Evolutionary conservation across 2,329 filamentous ascomycete species (phyloP).

Genomic region (Aurifilum marmelostoma): DNA sequence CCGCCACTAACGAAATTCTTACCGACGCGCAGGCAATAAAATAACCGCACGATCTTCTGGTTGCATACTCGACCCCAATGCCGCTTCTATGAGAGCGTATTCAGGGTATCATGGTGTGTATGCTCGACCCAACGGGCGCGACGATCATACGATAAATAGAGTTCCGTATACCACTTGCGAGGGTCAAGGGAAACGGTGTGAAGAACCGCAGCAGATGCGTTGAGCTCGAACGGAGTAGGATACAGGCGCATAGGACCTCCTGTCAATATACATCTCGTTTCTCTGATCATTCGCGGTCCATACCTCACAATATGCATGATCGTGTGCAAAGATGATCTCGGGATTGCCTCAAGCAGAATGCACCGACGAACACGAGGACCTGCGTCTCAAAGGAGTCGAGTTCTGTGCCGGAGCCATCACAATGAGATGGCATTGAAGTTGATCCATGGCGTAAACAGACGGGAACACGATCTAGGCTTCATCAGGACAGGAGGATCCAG

Average conservation of each 20-base stretch:
- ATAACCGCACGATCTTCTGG: background rate
- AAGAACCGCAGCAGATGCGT: background rate
- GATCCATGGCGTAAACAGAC: too few species aligned
- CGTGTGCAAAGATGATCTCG: background rate
- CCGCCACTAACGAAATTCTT: background rate
- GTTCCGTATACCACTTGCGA: background rate
- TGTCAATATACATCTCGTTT: constrained; percentile 10
- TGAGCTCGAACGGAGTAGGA: background rate
- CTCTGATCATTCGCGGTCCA: background rate
- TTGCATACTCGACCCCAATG: background rate
- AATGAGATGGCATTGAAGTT: too few species aligned
- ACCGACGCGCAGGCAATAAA: constrained; percentile 11
- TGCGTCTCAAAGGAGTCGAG: background rate
- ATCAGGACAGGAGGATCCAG: too few species aligned
- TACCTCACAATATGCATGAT: background rate
- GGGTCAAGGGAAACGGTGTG: background rate
- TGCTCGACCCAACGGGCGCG: background rate
- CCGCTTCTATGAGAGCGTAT: background rate
- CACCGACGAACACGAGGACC: background rate
- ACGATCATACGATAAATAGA: background rate
- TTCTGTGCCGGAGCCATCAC: background rate
- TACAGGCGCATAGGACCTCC: background rate
- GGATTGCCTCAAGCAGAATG: background rate
- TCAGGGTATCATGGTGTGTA: background rate
- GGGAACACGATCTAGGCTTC: too few species aligned